phyloP scores from a whole-genome alignment of 768 basidiomycete species.

The Russula earlei region DNA sequence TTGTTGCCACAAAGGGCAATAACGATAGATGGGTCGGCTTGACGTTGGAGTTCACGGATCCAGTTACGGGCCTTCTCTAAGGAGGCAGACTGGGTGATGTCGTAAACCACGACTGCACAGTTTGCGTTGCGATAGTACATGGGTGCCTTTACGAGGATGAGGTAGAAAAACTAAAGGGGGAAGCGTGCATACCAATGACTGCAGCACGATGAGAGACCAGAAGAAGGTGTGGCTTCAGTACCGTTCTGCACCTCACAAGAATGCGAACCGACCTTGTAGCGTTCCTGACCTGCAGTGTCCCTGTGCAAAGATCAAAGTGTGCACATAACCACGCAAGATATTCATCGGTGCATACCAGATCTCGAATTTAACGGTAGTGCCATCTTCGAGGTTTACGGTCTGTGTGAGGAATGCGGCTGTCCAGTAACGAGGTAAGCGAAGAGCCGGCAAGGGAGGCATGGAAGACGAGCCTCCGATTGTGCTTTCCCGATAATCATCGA shows the following conservation, averaged over 20 bases:
- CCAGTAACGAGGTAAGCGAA: constrained; percentile 19
- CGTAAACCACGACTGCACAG: constrained; percentile 91
- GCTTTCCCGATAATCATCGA: constrained; percentile 91
- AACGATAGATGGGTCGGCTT: constrained; percentile 94
- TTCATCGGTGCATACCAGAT: constrained; percentile 61
- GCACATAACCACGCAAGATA: background rate
- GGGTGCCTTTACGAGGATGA: constrained; percentile 48
- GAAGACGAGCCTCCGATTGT: constrained; percentile 71
- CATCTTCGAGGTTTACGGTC: constrained; percentile 83
- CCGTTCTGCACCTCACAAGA: constrained; percentile 18
- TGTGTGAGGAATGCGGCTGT: constrained; percentile 97
- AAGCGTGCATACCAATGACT: constrained; percentile 39
- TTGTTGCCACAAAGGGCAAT: constrained; percentile 98
- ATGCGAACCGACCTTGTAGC: constrained; percentile 58
- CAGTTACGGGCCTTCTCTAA: constrained; percentile 93
- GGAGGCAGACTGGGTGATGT: constrained; percentile 87
- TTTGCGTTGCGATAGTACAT: constrained; percentile 97
- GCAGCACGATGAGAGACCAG: background rate
- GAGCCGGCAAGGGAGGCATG: background rate
- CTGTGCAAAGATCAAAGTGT: constrained; percentile 30
- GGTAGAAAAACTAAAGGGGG: background rate
- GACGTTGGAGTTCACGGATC: constrained; percentile 94
- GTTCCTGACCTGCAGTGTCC: constrained; percentile 95
- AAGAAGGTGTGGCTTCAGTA: constrained; percentile 11
- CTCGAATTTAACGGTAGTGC: constrained; percentile 93